Evolutionary conservation across 1,284 basidiomycete species (phyloP).

Genomic region (Fomitopsis schrenkii): DNA sequence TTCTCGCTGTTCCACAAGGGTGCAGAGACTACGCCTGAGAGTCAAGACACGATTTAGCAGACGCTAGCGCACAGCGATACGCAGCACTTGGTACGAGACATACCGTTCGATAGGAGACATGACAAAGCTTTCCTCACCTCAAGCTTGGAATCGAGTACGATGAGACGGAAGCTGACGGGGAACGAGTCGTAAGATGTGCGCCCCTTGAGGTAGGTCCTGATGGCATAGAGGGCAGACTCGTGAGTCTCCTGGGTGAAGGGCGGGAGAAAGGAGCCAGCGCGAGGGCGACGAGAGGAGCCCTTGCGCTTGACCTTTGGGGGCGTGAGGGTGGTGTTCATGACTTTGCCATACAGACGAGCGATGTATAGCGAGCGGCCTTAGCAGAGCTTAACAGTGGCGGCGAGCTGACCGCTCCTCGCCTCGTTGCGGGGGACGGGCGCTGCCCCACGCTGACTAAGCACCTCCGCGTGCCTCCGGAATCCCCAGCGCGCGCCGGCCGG

Average conservation of each 20-base stretch:
- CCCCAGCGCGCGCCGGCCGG: background rate
- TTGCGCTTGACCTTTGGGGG: slow-evolving; percentile 36
- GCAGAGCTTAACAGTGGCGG: background rate
- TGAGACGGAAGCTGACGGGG: slow-evolving; percentile 93
- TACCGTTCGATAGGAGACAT: slow-evolving; percentile 86
- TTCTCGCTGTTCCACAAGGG: slow-evolving; percentile 97
- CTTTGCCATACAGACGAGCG: slow-evolving; percentile 20
- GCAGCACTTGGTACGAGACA: slow-evolving; percentile 8
- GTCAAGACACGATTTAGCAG: slow-evolving; percentile 2
- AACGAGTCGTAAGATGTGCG: slow-evolving; percentile 93
- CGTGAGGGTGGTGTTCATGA: slow-evolving; percentile 38
- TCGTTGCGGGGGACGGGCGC: slow-evolving; percentile 4
- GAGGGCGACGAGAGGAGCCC: slow-evolving; percentile 41
- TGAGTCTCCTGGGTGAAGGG: slow-evolving; percentile 62
- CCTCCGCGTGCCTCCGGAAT: background rate
- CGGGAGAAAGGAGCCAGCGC: slow-evolving; percentile 58
- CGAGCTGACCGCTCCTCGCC: background rate
- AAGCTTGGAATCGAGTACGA: slow-evolving; percentile 93
- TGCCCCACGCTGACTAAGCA: slow-evolving; percentile 11
- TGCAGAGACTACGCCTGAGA: slow-evolving; percentile 90
- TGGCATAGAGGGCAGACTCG: slow-evolving; percentile 70
- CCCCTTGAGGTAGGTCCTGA: slow-evolving; percentile 81
- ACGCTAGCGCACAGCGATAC: background rate
- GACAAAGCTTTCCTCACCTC: slow-evolving; percentile 92
- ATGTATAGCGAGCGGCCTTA: background rate